Evolutionary conservation across 768 basidiomycete species (phyloP), one percentile per base, ranked within the genome.

Genomic region (Nevesoporus exiguus): DNA sequence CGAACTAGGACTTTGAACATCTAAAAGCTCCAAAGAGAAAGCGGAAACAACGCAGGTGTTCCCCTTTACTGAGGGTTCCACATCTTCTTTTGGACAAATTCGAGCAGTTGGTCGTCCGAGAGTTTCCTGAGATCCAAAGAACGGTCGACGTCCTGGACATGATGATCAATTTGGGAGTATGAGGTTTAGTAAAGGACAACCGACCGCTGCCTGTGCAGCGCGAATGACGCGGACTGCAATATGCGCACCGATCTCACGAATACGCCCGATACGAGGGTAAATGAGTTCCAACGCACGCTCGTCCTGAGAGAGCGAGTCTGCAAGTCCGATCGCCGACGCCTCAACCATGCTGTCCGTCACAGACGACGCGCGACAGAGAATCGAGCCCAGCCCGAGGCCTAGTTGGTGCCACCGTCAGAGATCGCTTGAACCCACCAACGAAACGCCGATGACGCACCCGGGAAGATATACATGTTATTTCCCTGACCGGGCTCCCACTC

Each of bases 401-500:
- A 31, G 39, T n/a, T 13, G 22, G 24, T 8, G 40, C 22, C 22
- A 15, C 15, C 4, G 41, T 57, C 53, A 66, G 30, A 13, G n/a
- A 49, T n/a, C n/a, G 13, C 19, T 15, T 0, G 36, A 14, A 43
- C 10, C n/a, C 19, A 22, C 13, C n/a, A n/a, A n/a, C 22, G n/a
- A n/a, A 22, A 41, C 27, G 0, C 7, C n/a, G 7, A 24, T 13
- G 13, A 5, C 2, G 15, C 39, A 82, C 83, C 81, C 46, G 84
- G 84, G 77, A 86, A 86, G 64, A 88, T 87, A 69, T 88, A 90
- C 90, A 94, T 93, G 71, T 96, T 98, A 70, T 96, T 97, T 25
- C 93, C 93, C 72, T 97, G 95, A 22, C 91, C 90, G 2, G 94
- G 85, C 59, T 86, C 84, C 59, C 86, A 73, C 31, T 60, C 77